Base-by-base conservation (phyloP, 176 grass and related monocot species). In the Miscanthus lutarioriparius region DNA sequence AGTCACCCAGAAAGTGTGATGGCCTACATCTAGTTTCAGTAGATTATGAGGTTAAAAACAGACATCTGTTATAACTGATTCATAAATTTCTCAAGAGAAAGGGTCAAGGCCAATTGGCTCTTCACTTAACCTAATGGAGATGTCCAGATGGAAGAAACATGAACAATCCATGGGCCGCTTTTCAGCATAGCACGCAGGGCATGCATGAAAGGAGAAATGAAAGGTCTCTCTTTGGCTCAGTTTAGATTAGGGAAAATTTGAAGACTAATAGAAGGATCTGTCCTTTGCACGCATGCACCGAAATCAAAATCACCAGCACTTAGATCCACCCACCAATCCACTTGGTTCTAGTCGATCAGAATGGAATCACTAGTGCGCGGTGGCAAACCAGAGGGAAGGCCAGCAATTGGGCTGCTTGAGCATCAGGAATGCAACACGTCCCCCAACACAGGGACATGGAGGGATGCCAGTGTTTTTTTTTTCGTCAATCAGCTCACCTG, bases 401-500 rank as follows among this genome's bases (percentile, higher is more conserved):
- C 10, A 20, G 79, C 27, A 36, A 69, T 75, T 13, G 32, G 9
- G 25, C 8, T 38, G 3, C 17, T 23, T 22, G 35, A 22, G 23
- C 36, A 1, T 12, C 36, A 43, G 13, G 32, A 54, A 70, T 2
- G 20, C 45, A 37, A 37, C 44, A 14, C 27, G n/a, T 2, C 33
- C 33, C 16, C 3, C 1, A 1, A 58, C 12, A 38, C 1, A 38
- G 49, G 25, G 41, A 1, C 15, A 66, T 5, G 10, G 38, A 1
- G 40, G 19, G 38, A 30, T 5, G 36, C 0, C n/a, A 28, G 23
- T 44, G 43, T 3, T 35, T 10, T 7, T 6, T 3, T 35, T 10
- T 7, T 6, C 7, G 38, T 6, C 6, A 4, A 5, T 33, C 47
- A 59, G 11, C 79, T 80, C 25, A 97, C 94, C 91, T 94, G 89